These are phyloP conservation scores for Pythium rhizo-oryzae DNA, from an alignment of 352 stramenopile species.

Conservation along the genomic window DNA sequence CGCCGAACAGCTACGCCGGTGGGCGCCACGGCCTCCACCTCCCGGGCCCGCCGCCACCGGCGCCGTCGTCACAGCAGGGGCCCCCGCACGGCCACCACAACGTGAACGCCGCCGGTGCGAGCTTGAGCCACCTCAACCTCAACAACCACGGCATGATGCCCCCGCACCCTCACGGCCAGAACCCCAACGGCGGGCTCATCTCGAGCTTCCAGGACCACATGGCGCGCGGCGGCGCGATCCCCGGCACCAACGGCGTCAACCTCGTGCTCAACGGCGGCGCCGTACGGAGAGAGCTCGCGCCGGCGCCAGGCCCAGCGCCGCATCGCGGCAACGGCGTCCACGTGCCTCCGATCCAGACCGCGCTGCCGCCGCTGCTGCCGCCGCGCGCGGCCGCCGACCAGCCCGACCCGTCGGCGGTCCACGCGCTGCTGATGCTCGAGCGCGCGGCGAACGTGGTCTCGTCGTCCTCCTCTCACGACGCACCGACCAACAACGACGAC, in stretches of 20 bases:
- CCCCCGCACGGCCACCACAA: not conserved
- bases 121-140: slow-evolving; percentile 17
- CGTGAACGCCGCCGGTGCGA: slow-evolving; percentile 11
- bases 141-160: not conserved
- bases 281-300: slow-evolving; percentile 16
- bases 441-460: slow-evolving; percentile 11
- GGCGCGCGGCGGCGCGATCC: slow-evolving; percentile 17
- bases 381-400: slow-evolving; percentile 10
- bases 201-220: slow-evolving; percentile 28
- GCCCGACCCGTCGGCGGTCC: slow-evolving; percentile 21
- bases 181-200: slow-evolving; percentile 10
- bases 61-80: not conserved
- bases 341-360: slow-evolving; percentile 16
- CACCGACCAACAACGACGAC: slow-evolving; percentile 3
- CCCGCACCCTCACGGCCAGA: not conserved
- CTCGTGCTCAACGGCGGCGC: slow-evolving; percentile 5
- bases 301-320: not conserved
- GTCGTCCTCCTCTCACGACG: not conserved
- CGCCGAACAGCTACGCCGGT: not conserved
- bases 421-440: slow-evolving; percentile 23
- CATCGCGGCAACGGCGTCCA: not conserved
- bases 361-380: slow-evolving; percentile 20
- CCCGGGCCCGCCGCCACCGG: not conserved
- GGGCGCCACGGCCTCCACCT: not conserved
- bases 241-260: slow-evolving; percentile 16